Evolutionary conservation across 345 rosid genomes (phyloP).

Genomic region (Rhizophora apiculata): DNA sequence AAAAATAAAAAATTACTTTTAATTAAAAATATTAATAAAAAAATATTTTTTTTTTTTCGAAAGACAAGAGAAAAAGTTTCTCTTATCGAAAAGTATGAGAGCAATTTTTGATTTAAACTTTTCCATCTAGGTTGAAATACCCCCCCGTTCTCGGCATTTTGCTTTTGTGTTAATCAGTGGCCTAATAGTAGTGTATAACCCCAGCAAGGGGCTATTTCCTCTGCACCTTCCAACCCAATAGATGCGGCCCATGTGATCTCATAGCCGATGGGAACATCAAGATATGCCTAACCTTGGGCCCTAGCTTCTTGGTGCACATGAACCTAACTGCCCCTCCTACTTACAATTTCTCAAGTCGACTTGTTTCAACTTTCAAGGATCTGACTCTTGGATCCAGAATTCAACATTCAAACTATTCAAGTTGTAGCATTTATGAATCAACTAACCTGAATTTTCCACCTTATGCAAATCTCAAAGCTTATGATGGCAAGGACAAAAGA

Average conservation of each 20-base stretch:
- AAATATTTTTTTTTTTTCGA: too few species aligned
- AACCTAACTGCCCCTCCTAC: slow-evolving; percentile 30
- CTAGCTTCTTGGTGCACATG: slow-evolving; percentile 26
- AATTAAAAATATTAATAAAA: too few species aligned
- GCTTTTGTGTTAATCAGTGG: too few species aligned
- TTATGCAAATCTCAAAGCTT: slow-evolving; percentile 1
- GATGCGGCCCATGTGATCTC: slow-evolving; percentile 12
- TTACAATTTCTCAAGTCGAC: slow-evolving; percentile 2
- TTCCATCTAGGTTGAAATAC: too few species aligned
- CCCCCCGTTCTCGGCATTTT: too few species aligned
- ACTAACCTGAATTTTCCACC: slow-evolving; percentile 3
- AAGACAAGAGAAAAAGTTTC: too few species aligned
- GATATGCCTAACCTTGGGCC: slow-evolving; percentile 16
- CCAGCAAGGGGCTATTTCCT: background rate
- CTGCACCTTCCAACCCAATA: slow-evolving; percentile 8
- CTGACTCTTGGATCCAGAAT: background rate
- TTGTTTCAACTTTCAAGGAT: slow-evolving; percentile 13
- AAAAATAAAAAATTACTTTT: too few species aligned
- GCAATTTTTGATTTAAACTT: too few species aligned
- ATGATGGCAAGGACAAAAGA: background rate
- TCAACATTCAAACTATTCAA: slow-evolving; percentile 11
- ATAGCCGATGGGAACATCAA: slow-evolving; percentile 13
- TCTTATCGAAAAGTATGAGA: too few species aligned
- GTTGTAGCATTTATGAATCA: background rate
- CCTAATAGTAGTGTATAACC: background rate